Evolutionary conservation across 2,329 filamentous ascomycete genomes (phyloP).

Genomic region (Allantophomopsis lycopodina): DNA sequence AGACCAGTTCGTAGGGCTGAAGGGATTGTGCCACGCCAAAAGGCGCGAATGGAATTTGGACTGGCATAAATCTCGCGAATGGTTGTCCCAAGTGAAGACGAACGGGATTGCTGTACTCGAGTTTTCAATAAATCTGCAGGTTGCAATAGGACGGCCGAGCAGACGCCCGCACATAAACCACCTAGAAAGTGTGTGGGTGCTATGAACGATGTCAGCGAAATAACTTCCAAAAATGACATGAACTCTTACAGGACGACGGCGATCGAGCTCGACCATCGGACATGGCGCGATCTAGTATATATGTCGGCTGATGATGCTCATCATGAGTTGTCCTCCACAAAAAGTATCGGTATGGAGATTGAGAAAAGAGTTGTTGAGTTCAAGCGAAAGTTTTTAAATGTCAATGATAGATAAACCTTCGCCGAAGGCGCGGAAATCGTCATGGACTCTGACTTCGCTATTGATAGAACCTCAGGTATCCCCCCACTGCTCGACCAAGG

Average conservation of each 20-base stretch:
- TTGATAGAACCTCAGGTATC: too few relatives aligned
- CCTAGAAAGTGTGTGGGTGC: constrained; percentile 72
- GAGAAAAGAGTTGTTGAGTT: too few relatives aligned
- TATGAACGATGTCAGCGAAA: constrained; percentile 17
- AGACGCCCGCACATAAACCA: constrained; percentile 74
- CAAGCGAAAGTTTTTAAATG: too few relatives aligned
- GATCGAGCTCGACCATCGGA: constrained; percentile 34
- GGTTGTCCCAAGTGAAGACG: constrained; percentile 53
- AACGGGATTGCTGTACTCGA: constrained; percentile 76
- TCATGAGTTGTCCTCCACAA: too few relatives aligned
- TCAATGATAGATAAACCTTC: too few relatives aligned
- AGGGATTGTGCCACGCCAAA: constrained; percentile 89
- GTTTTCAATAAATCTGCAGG: constrained; percentile 96
- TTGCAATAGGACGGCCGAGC: constrained; percentile 82
- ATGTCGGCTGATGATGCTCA: too few relatives aligned
- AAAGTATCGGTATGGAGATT: too few relatives aligned
- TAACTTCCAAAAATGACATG: neutral
- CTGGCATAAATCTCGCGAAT: constrained; percentile 56
- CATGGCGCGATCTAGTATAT: constrained; percentile 20
- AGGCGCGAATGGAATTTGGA: constrained; percentile 47
- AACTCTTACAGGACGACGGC: constrained; percentile 31
- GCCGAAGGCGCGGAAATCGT: too few relatives aligned
- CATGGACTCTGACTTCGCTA: too few relatives aligned
- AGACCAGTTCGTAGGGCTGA: constrained; percentile 89
- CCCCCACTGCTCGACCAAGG: too few relatives aligned